Evolutionary conservation across 495 filamentous ascomycete species (phyloP).

Genomic region (Aspergillus saccharolyticus): DNA sequence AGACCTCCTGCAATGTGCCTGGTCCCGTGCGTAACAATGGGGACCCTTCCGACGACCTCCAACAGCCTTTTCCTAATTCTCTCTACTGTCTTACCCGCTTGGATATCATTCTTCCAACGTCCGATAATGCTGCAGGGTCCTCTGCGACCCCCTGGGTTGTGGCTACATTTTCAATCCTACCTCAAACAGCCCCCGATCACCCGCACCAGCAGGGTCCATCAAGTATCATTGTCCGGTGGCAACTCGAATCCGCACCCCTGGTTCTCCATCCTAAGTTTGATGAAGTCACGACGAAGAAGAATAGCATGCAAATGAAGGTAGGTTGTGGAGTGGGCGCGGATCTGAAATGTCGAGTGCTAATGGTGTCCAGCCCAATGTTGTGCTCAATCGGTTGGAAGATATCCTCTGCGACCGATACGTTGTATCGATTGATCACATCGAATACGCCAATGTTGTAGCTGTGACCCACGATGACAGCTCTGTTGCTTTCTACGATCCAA

Average conservation of each 20-base stretch:
- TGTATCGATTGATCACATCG: constrained; percentile 59
- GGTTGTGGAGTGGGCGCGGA: not conserved
- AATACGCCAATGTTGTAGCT: constrained; percentile 62
- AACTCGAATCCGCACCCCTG: constrained; percentile 56
- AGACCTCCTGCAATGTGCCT: constrained; percentile 32
- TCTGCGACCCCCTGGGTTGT: constrained; percentile 58
- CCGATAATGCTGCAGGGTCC: constrained; percentile 45
- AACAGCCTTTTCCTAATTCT: constrained; percentile 30
- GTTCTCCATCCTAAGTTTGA: constrained; percentile 68
- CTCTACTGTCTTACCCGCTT: constrained; percentile 60
- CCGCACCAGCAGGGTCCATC: constrained; percentile 55
- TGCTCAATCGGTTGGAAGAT: constrained; percentile 62
- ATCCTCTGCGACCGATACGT: constrained; percentile 60
- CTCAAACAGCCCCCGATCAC: constrained; percentile 43
- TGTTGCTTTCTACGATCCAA: constrained; percentile 69
- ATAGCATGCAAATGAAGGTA: constrained; percentile 44
- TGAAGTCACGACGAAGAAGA: constrained; percentile 62
- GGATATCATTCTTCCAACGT: constrained; percentile 57
- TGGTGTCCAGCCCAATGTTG: constrained; percentile 46
- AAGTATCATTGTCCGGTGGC: constrained; percentile 74
- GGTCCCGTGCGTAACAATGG: constrained; percentile 19
- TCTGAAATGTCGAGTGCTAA: constrained; percentile 3
- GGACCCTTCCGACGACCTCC: constrained; percentile 25
- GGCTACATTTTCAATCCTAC: constrained; percentile 60
- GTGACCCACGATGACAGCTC: constrained; percentile 71